Conservation (phyloP, 2,329 filamentous ascomycete genomes). For the Colletotrichum sp. region DNA sequence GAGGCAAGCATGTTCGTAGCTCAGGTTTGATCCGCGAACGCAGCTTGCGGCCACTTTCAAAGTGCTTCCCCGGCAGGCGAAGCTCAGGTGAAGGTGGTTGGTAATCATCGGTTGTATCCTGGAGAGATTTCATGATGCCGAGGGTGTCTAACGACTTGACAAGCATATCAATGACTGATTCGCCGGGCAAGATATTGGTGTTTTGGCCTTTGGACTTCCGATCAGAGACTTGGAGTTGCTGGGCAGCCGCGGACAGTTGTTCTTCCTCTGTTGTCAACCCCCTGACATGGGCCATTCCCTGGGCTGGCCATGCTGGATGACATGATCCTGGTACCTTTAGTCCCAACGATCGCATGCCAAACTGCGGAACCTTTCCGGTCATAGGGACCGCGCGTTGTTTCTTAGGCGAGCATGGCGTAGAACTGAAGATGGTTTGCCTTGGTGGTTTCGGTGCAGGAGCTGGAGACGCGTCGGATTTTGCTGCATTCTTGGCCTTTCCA, state of each 20-base stretch:
- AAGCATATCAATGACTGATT: constrained; percentile 46
- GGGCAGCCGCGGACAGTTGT: neutral
- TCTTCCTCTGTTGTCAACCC: constrained; percentile 33
- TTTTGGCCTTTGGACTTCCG: constrained; percentile 58
- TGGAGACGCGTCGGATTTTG: constrained; percentile 18
- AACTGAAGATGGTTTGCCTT: constrained; percentile 52
- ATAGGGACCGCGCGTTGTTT: constrained; percentile 37
- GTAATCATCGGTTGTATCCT: constrained; percentile 43
- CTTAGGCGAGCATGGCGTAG: constrained; percentile 59
- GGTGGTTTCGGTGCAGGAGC: constrained; percentile 22
- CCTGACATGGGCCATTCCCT: constrained; percentile 68
- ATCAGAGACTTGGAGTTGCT: constrained; percentile 2
- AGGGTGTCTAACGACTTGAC: constrained; percentile 44
- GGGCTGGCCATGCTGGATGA: constrained; percentile 75
- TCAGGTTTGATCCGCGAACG: constrained; percentile 53
- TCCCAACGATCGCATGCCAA: constrained; percentile 48
- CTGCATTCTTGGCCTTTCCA: constrained; percentile 21
- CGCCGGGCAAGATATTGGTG: constrained; percentile 42
- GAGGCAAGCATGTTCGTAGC: constrained; percentile 39
- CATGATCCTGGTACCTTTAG: constrained; percentile 70
- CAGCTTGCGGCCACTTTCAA: constrained; percentile 62
- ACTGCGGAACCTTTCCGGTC: constrained; percentile 41
- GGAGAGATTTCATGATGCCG: constrained; percentile 34
- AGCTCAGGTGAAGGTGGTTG: constrained; percentile 52
- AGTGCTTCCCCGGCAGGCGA: constrained; percentile 59